Base-by-base conservation (phyloP, 2,329 filamentous ascomycete genomes). In the Metarhizium robertsii region DNA sequence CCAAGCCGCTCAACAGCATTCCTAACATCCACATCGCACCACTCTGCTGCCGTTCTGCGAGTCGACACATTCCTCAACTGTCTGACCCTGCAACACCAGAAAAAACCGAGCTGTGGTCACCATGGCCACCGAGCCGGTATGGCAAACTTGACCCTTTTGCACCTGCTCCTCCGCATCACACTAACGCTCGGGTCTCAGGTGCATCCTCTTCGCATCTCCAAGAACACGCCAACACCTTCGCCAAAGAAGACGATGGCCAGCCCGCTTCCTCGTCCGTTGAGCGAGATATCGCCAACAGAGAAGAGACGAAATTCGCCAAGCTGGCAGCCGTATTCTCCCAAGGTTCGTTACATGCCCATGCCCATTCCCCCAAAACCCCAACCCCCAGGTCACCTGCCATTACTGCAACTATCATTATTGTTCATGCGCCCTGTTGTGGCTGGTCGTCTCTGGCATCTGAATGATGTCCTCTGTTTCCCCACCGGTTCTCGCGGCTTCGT, bases 291-390 rank as follows among this genome's bases (percentile, higher is more conserved):
- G 63, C 88, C 88, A 53, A 88, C 88, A 59, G 90, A 92, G 73
- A 86, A 85, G 71, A 84, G 92, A 68, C 83, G 92, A 65, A 97
- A 97, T 75, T 96, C 92, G 52, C 91, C 92, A 53, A 95, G 88
- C 76, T 95, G 87, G 83, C 91, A 87, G 65, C 87, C 92, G 70
- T 59, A 61, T 29, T 68, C 69, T 40, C 69, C 71, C 50, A 71
- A 73, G 70, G 71, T 73, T 61, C 36, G 70, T 62, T 25, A 25
- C 45, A 43, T 59, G 50, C 40, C 38, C 56, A 38, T 40, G 49
- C 38, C 45, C 7, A 34, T 34, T 2, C 18, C 14, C 20, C 16
- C 7, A 10, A 25, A 25, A 25, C 25, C 25, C 25, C 25, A 25
- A 25, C 25, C 25, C 25, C 25, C 25, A 25, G 25, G 3, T 10